Evolutionary conservation across 2,329 filamentous ascomycete genomes (phyloP).

Genomic region (Cladosporium sp.): DNA sequence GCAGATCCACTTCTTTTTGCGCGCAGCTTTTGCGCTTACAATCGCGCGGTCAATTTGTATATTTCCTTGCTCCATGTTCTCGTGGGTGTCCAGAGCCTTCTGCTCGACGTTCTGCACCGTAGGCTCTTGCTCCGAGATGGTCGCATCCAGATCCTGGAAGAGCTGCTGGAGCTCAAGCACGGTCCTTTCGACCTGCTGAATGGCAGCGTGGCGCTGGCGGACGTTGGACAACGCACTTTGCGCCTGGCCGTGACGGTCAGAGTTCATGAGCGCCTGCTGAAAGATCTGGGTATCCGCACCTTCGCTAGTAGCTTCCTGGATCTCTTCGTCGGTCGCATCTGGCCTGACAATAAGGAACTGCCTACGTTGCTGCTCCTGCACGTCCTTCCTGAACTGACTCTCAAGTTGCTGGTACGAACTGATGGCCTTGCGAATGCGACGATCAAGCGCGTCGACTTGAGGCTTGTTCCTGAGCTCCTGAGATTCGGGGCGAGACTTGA

Average conservation of each 20-base stretch:
- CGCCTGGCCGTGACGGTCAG: conserved; percentile 77
- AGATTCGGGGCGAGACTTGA: conserved; percentile 78
- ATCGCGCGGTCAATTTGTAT: conserved; percentile 78
- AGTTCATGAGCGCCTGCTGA: conserved; percentile 79
- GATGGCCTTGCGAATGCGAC: conserved; percentile 77
- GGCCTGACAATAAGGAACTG: conserved; percentile 81
- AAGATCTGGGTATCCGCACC: conserved; percentile 76
- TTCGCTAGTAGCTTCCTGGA: conserved; percentile 74
- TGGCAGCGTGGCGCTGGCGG: conserved; percentile 77
- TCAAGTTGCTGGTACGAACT: conserved; percentile 80
- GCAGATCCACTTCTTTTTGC: conserved; percentile 97
- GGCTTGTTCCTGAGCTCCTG: conserved; percentile 70
- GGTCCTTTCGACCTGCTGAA: conserved; percentile 88
- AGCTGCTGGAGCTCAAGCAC: conserved; percentile 84
- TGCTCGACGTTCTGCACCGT: conserved; percentile 79
- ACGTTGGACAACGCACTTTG: conserved; percentile 77
- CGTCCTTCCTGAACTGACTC: conserved; percentile 74
- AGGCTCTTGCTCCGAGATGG: conserved; percentile 83
- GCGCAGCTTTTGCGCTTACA: conserved; percentile 72
- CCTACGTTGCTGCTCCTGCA: conserved; percentile 79
- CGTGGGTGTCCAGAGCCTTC: conserved; percentile 80
- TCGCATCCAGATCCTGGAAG: conserved; percentile 83
- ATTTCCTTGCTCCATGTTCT: conserved; percentile 83
- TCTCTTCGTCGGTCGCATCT: conserved; percentile 72
- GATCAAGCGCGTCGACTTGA: conserved; percentile 79